A percentile compares a stretch with the other conserved stretches of the same genome.
These are phyloP conservation scores for Salix arbutifolia DNA, from an alignment of 345 rosid genomes.

Conservation along the genomic window DNA sequence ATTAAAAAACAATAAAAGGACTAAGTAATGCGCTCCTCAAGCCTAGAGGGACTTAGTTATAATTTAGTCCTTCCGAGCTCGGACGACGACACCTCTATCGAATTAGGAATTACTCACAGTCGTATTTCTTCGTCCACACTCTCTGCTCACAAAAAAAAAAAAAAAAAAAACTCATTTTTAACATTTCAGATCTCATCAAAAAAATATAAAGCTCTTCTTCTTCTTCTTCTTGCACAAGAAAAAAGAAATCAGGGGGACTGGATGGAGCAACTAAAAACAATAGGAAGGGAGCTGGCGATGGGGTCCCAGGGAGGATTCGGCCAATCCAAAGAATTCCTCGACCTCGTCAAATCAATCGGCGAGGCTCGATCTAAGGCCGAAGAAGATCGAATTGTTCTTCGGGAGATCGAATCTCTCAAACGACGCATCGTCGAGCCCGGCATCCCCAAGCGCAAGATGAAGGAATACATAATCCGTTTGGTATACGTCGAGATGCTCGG, in stretches of 20 bases:
- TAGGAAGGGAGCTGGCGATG: slow-evolving; percentile 98
- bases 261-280: slow-evolving; percentile 94
- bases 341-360: slow-evolving; percentile 94
- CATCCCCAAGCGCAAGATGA: slow-evolving; percentile 89
- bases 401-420: slow-evolving; percentile 86
- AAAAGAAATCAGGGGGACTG: too few relatives aligned
- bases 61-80: too few relatives aligned
- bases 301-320: slow-evolving; percentile 97
- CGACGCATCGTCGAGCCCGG: slow-evolving; percentile 84
- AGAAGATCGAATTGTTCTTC: slow-evolving; percentile 90
- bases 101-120: too few relatives aligned
- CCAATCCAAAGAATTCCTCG: slow-evolving; percentile 91
- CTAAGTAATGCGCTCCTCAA: too few relatives aligned
- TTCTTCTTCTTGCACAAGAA: too few relatives aligned
- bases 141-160: too few relatives aligned
- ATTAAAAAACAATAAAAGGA: too few relatives aligned
- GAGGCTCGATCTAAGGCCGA: slow-evolving; percentile 99
- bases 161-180: too few relatives aligned
- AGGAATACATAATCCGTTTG: slow-evolving; percentile 82
- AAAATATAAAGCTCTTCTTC: background rate
- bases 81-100: too few relatives aligned
- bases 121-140: too few relatives aligned
- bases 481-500: slow-evolving; percentile 97
- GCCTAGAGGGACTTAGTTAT: too few relatives aligned
- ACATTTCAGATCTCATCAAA: background rate